Evolutionary conservation across 2,329 filamentous ascomycete species (phyloP), one percentile per base, ranked within the genome.

Genomic region (Ciborinia camelliae): DNA sequence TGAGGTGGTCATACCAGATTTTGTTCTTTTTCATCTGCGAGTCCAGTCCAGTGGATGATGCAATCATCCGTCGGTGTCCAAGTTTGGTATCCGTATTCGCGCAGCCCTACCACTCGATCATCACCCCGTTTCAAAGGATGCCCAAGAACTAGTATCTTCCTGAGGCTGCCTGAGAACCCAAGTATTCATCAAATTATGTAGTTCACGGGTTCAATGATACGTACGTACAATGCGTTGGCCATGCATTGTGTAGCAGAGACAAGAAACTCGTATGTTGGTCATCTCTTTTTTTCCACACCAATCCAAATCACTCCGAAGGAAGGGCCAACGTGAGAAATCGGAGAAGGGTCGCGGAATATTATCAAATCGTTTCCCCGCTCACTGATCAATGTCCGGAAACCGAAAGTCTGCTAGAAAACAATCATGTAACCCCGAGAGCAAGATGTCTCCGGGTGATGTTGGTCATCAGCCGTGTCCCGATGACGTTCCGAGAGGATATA

Each of bases 161-260:
- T 18, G 41, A 37, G 41, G 41, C 55, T 26, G n/a, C 55, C 55
- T 48, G 55, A 47, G 35, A 14, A 57, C 2, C 10, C 20, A 58
- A n/a, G 28, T 58, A 14, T 20, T 3, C n/a, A 48, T 35, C 55
- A 59, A 59, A 5, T 37, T 37, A n/a, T 47, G 28, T 37, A 47
- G 41, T 47, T 59, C 55, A 59, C 55, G 41, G 55, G 55, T 26
- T 59, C 55, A 37, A n/a, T 57, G 39, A n/a, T n/a, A n/a, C n/a
- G n/a, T n/a, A n/a, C n/a, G 28, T 47, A 35, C 55, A 47, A 59
- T 59, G 55, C 55, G 55, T 47, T 59, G 55, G 41, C 41, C 55
- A 35, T 59, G 55, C 55, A 59, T 58, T 47, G 55, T 58, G 55
- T 58, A 32, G 28, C 55, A 23, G 28, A 35, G 41, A 23, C 20